A percentile compares a stretch with the other conserved stretches of the same genome.
Conservation (phyloP, 2,329 filamentous ascomycete species). For the Cladosporium sp. region DNA sequence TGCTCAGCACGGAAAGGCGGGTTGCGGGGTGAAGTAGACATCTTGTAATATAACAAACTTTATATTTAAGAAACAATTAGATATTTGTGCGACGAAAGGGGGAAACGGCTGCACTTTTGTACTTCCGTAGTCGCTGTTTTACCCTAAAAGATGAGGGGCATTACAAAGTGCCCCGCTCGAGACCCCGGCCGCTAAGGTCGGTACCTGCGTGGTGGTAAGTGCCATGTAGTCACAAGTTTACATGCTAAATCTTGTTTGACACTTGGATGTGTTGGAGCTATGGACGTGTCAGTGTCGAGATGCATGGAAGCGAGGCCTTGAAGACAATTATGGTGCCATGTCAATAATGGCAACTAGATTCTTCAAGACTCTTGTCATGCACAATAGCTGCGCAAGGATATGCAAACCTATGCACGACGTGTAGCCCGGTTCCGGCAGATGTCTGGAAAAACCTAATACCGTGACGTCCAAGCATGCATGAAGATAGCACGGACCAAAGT, state of each 20-base stretch:
- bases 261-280: no score
- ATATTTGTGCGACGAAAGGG: not conserved
- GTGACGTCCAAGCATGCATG: not conserved
- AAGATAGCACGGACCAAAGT: not conserved
- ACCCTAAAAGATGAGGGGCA: slow-evolving; percentile 6
- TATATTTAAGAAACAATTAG: not conserved
- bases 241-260: not conserved
- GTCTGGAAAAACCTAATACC: not conserved
- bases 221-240: not conserved
- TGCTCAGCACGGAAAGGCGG: slow-evolving; percentile 69
- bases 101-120: not conserved
- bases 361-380: no score
- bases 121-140: not conserved
- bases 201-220: not conserved
- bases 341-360: no score
- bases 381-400: no score
- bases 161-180: not conserved
- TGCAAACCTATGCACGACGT: no score
- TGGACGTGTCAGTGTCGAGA: no score
- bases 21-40: slow-evolving; percentile 33
- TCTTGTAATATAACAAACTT: slow-evolving; percentile 16
- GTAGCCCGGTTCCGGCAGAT: not conserved
- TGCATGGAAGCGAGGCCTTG: no score
- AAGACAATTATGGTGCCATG: no score
- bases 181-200: not conserved